Percentiles rank a stretch among this genome's conserved stretches.
phyloP scores from a whole-genome alignment of 495 filamentous ascomycete species.

The Cercophora scortea region DNA sequence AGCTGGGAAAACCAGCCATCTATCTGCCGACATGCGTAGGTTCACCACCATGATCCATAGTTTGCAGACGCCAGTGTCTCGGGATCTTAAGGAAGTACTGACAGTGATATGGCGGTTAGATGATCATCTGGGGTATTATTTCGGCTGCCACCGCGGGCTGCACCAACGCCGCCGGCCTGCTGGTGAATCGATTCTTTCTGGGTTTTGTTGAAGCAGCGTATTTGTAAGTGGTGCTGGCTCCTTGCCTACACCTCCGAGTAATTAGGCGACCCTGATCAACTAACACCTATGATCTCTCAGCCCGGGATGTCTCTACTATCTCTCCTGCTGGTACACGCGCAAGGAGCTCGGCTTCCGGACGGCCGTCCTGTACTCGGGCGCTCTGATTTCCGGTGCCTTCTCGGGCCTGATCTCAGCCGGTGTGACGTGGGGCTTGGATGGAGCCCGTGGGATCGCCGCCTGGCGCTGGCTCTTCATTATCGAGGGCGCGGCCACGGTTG shows the following conservation, averaged over 20 bases:
- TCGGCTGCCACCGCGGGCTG: constrained; percentile 54
- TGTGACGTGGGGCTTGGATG: constrained; percentile 42
- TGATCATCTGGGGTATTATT: constrained; percentile 69
- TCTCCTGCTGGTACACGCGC: constrained; percentile 54
- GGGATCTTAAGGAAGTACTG: no score
- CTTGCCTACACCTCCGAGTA: neutral
- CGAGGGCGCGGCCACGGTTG: constrained; percentile 50
- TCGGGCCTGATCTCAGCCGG: constrained; percentile 57
- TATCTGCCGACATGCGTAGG: constrained; percentile 53
- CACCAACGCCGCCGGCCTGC: constrained; percentile 53
- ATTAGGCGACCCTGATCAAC: neutral
- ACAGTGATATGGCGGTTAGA: constrained; percentile 21
- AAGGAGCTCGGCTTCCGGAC: constrained; percentile 50
- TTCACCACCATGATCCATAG: neutral
- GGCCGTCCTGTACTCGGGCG: constrained; percentile 54
- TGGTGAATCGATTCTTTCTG: constrained; percentile 63
- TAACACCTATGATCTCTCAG: constrained; percentile 1
- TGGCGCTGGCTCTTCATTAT: constrained; percentile 74
- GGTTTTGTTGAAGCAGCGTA: constrained; percentile 53
- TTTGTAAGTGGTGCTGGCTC: constrained; percentile 24
- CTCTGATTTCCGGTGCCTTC: constrained; percentile 55
- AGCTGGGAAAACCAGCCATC: constrained; percentile 50
- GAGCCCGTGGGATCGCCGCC: constrained; percentile 32
- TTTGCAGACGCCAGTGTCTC: no score
- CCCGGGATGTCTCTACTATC: constrained; percentile 44